Percentiles rank a stretch among this genome's conserved stretches.
phyloP scores from a whole-genome alignment of 75 land plant genomes.

The Picea glauca region DNA sequence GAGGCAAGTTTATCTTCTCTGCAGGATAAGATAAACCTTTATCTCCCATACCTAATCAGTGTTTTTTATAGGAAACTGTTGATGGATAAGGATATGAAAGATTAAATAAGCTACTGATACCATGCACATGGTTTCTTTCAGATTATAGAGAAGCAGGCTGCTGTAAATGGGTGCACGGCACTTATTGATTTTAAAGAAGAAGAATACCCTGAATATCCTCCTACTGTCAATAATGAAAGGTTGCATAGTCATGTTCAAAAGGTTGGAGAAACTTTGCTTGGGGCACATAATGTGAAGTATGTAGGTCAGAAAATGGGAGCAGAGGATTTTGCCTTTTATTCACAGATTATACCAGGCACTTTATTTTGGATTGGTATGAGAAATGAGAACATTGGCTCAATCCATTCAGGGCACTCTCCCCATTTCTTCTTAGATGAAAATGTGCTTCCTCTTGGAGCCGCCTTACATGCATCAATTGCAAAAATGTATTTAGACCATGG shows the following conservation, averaged over 20 bases:
- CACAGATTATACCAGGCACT: slow-evolving; percentile 51
- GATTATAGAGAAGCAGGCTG: slow-evolving; percentile 58
- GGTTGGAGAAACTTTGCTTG: slow-evolving; percentile 52
- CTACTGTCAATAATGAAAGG: slow-evolving; percentile 47
- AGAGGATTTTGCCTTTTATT: slow-evolving; percentile 82
- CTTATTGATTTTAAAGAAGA: slow-evolving; percentile 61
- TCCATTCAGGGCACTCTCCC: slow-evolving; percentile 49
- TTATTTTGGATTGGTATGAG: slow-evolving; percentile 42
- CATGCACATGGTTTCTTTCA: slow-evolving; percentile 11
- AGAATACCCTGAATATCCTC: slow-evolving; percentile 35
- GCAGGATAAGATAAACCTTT: too few species aligned
- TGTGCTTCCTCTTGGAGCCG: slow-evolving; percentile 69
- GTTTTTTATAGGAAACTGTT: too few species aligned
- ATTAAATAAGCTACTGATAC: too few species aligned
- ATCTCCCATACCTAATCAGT: too few species aligned
- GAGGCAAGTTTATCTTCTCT: slow-evolving; percentile 38
- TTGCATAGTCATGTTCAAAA: slow-evolving; percentile 54
- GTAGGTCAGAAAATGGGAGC: slow-evolving; percentile 51
- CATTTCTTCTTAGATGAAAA: slow-evolving; percentile 66
- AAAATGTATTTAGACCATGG: slow-evolving; percentile 42
- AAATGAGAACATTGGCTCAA: slow-evolving; percentile 39
- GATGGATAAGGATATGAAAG: too few species aligned
- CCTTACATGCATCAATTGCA: slow-evolving; percentile 79
- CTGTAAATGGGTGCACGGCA: slow-evolving; percentile 57
- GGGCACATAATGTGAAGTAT: slow-evolving; percentile 35